Conservation (phyloP, 1,284 basidiomycete genomes). For the Cryptococcus sp. region DNA sequence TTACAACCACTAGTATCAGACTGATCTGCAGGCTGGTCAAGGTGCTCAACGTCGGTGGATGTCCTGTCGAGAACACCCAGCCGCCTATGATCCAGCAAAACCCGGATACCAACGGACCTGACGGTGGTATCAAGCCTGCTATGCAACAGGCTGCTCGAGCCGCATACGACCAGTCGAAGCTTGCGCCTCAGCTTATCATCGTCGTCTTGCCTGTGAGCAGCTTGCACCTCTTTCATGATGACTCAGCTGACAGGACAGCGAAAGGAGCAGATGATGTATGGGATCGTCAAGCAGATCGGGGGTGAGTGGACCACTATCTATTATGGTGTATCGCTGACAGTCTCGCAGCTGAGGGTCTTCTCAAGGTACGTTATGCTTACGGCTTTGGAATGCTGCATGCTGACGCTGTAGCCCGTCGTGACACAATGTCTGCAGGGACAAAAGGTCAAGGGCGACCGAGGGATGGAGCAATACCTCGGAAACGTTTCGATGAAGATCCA, state of each 20-base stretch:
- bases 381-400: no score
- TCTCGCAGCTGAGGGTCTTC: slow-evolving; percentile 10
- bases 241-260: slow-evolving; percentile 9
- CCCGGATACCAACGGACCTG: slow-evolving; percentile 4
- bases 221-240: not conserved
- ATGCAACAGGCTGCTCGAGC: slow-evolving; percentile 21
- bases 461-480: slow-evolving; percentile 48
- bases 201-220: slow-evolving; percentile 36
- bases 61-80: slow-evolving; percentile 24
- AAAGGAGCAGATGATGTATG: slow-evolving; percentile 43
- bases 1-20: not conserved
- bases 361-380: slow-evolving; percentile 10
- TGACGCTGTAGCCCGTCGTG: slow-evolving; percentile 24
- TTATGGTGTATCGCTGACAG: not conserved
- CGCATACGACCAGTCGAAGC: slow-evolving; percentile 29
- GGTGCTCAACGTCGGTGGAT: slow-evolving; percentile 15
- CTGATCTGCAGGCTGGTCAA: slow-evolving; percentile 10
- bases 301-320: slow-evolving; percentile 8
- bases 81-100: slow-evolving; percentile 20
- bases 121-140: slow-evolving; percentile 19
- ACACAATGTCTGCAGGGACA: slow-evolving; percentile 44
- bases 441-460: slow-evolving; percentile 42
- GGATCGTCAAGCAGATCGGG: slow-evolving; percentile 45
- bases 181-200: slow-evolving; percentile 42
- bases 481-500: slow-evolving; percentile 45